Evolutionary conservation across 257 asterid species (phyloP).

Genomic region (Scutellaria barbata): DNA sequence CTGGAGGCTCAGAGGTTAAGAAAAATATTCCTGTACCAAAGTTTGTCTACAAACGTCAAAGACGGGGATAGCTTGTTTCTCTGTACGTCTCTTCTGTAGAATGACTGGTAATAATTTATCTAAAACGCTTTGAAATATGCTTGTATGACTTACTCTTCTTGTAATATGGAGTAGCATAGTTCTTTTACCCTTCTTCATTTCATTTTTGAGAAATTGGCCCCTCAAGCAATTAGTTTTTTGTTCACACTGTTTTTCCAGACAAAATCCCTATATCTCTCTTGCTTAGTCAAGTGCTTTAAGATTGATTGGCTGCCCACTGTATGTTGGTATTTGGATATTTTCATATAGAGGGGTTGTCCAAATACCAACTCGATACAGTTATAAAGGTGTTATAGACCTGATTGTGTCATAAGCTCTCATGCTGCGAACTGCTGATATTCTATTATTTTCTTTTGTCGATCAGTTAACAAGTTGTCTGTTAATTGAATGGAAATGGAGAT

Average conservation of each 20-base stretch:
- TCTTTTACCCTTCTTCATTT: background rate
- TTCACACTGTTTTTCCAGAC: too few relatives aligned
- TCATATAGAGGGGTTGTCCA: too few relatives aligned
- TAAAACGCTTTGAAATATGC: background rate
- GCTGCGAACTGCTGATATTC: background rate
- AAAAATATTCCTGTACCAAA: slow-evolving; percentile 50
- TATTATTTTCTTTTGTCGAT: slow-evolving; percentile 14
- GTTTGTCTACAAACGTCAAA: slow-evolving; percentile 59
- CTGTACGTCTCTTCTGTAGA: background rate
- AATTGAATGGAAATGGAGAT: background rate
- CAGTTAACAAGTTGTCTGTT: slow-evolving; percentile 28
- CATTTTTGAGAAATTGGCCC: too few relatives aligned
- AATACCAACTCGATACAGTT: background rate
- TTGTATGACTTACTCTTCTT: slow-evolving; percentile 5
- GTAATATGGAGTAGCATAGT: background rate
- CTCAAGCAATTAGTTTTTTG: too few relatives aligned
- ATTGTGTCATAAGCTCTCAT: background rate
- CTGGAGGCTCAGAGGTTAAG: slow-evolving; percentile 49
- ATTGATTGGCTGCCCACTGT: background rate
- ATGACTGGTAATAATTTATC: slow-evolving; percentile 16
- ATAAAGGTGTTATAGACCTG: background rate
- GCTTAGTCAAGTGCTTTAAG: slow-evolving; percentile 5
- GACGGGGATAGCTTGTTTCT: slow-evolving; percentile 47
- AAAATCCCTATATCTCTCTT: background rate
- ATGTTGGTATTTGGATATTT: too few relatives aligned